phyloP scores from a whole-genome alignment of 192 early-diverging fungal species.

The Coemansia sp. region DNA sequence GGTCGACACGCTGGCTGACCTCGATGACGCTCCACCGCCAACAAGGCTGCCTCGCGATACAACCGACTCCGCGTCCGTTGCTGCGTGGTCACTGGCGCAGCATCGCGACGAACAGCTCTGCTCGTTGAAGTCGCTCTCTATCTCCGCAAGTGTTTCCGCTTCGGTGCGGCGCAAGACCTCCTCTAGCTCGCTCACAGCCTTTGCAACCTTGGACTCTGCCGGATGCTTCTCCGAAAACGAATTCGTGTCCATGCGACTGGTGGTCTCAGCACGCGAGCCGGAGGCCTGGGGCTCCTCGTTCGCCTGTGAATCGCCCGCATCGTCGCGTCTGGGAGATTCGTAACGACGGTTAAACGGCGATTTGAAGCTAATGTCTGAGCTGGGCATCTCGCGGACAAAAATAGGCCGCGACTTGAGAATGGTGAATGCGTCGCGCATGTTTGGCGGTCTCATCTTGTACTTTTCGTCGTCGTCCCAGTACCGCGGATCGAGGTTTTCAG shows the following conservation, averaged over 20 bases:
- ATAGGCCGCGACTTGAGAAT: constrained; percentile 53
- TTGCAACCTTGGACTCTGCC: constrained; percentile 52
- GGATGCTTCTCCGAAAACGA: constrained; percentile 44
- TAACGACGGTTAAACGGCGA: constrained; percentile 44
- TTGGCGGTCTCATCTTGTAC: constrained; percentile 45
- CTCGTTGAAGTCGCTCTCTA: constrained; percentile 38
- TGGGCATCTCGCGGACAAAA: constrained; percentile 47
- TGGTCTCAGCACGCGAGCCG: neutral
- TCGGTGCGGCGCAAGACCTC: constrained; percentile 54
- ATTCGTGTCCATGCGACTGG: constrained; percentile 1
- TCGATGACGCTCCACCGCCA: constrained; percentile 48
- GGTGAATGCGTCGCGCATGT: constrained; percentile 53
- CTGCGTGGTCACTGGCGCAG: neutral
- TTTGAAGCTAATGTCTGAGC: constrained; percentile 44
- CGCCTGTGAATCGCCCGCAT: neutral
- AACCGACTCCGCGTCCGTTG: constrained; percentile 26
- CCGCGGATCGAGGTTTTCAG: constrained; percentile 21
- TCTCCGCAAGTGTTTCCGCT: constrained; percentile 30
- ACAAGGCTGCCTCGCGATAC: constrained; percentile 45
- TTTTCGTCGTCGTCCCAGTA: constrained; percentile 53
- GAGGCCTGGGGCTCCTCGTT: neutral
- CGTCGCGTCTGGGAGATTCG: constrained; percentile 4
- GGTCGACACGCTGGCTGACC: constrained; percentile 42
- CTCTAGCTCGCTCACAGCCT: constrained; percentile 56
- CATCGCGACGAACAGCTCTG: constrained; percentile 6